Evolutionary conservation across 768 basidiomycete genomes (phyloP), one percentile per base, ranked within the genome.

Genomic region (Thelephora ganbajun): DNA sequence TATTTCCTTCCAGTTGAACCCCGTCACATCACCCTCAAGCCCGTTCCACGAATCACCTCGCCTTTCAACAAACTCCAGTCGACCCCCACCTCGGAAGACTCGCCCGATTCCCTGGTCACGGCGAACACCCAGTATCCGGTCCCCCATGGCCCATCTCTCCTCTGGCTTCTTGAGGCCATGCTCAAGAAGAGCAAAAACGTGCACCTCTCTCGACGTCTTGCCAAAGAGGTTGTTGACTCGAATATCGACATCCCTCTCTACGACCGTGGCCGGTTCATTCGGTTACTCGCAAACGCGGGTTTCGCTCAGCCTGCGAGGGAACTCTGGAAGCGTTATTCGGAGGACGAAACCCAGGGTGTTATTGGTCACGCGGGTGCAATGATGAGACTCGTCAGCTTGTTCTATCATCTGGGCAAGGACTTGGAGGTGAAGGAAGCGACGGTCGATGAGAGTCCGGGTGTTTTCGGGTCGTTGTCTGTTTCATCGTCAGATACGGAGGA

Each of bases 261-360:
- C 33, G 63, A 62, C 50, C 73, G 78, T n/a, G 67, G 71, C 3
- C 57, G 56, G 5, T 71, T 83, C 51, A 72, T 85, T 48, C 54
- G 66, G 0, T 51, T 67, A 14, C 51, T 63, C 6, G 80, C 79
- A 1, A 53, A 59, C 20, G 57, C 62, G 19, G 77, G 80, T 6
- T 71, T 76, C 42, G 68, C 69, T 3, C 58, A 51, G 5, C 57
- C 69, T 13, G 73, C 80, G 18, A 67, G 78, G 16, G 53, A 57
- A 6, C 66, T 85, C 14, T 85, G 79, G 77, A 71, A 74, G 52
- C 67, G 69, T 51, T 79, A 73, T 56, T 61, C 73, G 1, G 55
- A 51, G 45, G 70, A 73, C 43, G 48, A 50, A 9, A 64, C 55
- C 16, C 53, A 57, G 13, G 46, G 65, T 2, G 67, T 83, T 23